Percentiles rank a stretch among this genome's conserved stretches.
phyloP scores from a whole-genome alignment of 2,329 filamentous ascomycete genomes.

The Cucurbitaria berberidis region DNA sequence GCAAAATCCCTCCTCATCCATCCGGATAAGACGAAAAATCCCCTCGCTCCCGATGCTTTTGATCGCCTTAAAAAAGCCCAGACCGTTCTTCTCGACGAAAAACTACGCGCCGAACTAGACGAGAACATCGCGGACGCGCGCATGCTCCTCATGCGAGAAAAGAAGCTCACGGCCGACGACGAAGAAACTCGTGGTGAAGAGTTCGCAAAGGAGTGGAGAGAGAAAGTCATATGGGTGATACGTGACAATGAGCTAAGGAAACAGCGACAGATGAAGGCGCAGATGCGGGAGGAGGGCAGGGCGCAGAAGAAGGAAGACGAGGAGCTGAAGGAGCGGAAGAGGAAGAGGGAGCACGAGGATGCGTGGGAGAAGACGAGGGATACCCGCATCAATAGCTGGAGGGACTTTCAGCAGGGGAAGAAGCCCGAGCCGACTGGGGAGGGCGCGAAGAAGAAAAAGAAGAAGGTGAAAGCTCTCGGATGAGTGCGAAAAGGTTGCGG shows the following conservation, averaged over 20 bases:
- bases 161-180: slow-evolving; percentile 89
- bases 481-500: slow-evolving; percentile 31
- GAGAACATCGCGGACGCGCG: slow-evolving; percentile 96
- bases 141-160: slow-evolving; percentile 90
- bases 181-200: slow-evolving; percentile 83
- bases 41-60: slow-evolving; percentile 90
- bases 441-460: slow-evolving; percentile 55
- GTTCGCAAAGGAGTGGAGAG: slow-evolving; percentile 84
- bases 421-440: slow-evolving; percentile 55
- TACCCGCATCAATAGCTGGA: slow-evolving; percentile 90
- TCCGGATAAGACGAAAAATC: slow-evolving; percentile 95
- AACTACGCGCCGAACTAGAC: slow-evolving; percentile 83
- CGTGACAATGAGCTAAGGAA: slow-evolving; percentile 90
- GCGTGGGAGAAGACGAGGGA: slow-evolving; percentile 95
- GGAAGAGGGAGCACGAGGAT: slow-evolving; percentile 83
- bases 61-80: slow-evolving; percentile 96
- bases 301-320: slow-evolving; percentile 86
- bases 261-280: slow-evolving; percentile 84
- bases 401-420: slow-evolving; percentile 78
- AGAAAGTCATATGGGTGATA: slow-evolving; percentile 87
- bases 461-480: slow-evolving; percentile 61
- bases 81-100: slow-evolving; percentile 89
- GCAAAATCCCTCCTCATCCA: slow-evolving; percentile 99
- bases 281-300: slow-evolving; percentile 95
- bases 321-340: slow-evolving; percentile 70